Evolutionary conservation across 2,329 filamentous ascomycete genomes (phyloP).

Genomic region (Botrytis porri): DNA sequence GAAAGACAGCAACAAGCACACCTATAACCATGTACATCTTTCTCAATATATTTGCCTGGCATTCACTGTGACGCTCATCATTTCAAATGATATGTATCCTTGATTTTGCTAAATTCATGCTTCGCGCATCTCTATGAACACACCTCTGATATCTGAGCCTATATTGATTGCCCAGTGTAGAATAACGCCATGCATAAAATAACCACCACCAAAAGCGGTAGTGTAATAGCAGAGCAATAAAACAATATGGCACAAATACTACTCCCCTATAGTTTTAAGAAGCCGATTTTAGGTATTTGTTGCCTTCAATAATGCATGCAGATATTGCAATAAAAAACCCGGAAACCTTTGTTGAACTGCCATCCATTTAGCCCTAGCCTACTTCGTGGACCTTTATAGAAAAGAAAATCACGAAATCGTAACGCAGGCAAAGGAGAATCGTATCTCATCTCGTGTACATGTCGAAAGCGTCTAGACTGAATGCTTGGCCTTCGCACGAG

Average conservation of each 20-base stretch:
- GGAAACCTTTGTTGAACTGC: slow-evolving; percentile 22
- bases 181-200: slow-evolving; percentile 22
- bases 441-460: slow-evolving; percentile 12
- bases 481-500: slow-evolving; percentile 93
- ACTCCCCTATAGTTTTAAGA: slow-evolving; percentile 10
- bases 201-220: slow-evolving; percentile 15
- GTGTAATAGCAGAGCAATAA: slow-evolving; percentile 19
- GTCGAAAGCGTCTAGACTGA: slow-evolving; percentile 57
- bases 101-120: slow-evolving; percentile 5
- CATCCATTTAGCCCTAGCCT: slow-evolving; percentile 17
- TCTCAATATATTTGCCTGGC: not conserved
- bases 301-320: slow-evolving; percentile 27
- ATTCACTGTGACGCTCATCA: not conserved
- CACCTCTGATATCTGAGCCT: slow-evolving; percentile 14
- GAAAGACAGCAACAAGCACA: not conserved
- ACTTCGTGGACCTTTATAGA: slow-evolving; percentile 5
- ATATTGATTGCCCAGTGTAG: slow-evolving; percentile 17
- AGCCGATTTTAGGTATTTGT: slow-evolving; percentile 16
- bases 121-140: slow-evolving; percentile 19
- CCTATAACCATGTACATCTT: not conserved
- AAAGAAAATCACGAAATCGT: not conserved
- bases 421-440: slow-evolving; percentile 16
- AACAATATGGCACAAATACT: slow-evolving; percentile 22
- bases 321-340: slow-evolving; percentile 26
- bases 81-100: not conserved